Conservation (phyloP, 75 land plant genomes). For the Cunninghamia lanceolata region DNA sequence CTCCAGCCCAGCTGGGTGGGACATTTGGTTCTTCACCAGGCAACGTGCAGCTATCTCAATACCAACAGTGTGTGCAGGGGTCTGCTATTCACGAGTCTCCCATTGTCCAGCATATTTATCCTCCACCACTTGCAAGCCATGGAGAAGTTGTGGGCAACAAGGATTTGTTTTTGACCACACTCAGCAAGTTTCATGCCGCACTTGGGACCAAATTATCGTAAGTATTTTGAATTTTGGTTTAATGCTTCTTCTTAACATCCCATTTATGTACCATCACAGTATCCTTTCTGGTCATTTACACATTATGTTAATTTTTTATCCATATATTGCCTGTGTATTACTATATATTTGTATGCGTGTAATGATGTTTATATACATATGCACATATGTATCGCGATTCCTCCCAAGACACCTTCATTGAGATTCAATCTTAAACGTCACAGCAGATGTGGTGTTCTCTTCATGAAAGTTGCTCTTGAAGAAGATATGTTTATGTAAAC, state of each 20-base stretch:
- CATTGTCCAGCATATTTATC: conserved; percentile 16
- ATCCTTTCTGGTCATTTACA: not conserved
- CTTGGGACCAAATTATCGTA: conserved; percentile 38
- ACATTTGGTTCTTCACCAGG: not conserved
- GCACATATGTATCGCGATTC: not conserved
- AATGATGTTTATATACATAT: not conserved
- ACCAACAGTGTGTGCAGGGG: not conserved
- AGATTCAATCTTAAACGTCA: not conserved
- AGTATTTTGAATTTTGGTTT: conserved; percentile 9
- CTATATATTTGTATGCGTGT: not conserved
- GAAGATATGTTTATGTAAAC: not conserved
- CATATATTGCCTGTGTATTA: not conserved
- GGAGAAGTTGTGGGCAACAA: conserved; percentile 28
- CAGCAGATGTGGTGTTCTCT: not conserved
- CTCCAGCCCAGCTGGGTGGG: not conserved
- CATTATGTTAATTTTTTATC: not conserved
- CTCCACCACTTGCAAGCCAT: conserved; percentile 33
- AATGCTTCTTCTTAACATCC: not conserved
- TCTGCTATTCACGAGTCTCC: not conserved
- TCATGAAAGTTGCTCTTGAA: not conserved
- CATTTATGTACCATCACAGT: not conserved
- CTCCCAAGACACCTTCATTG: not conserved
- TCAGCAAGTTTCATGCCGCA: conserved; percentile 39
- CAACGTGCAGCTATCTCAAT: not conserved
- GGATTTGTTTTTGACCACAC: conserved; percentile 36